Evolutionary conservation across 1,139 yeast genomes (phyloP).

Genomic region (Torulaspora globosa): DNA sequence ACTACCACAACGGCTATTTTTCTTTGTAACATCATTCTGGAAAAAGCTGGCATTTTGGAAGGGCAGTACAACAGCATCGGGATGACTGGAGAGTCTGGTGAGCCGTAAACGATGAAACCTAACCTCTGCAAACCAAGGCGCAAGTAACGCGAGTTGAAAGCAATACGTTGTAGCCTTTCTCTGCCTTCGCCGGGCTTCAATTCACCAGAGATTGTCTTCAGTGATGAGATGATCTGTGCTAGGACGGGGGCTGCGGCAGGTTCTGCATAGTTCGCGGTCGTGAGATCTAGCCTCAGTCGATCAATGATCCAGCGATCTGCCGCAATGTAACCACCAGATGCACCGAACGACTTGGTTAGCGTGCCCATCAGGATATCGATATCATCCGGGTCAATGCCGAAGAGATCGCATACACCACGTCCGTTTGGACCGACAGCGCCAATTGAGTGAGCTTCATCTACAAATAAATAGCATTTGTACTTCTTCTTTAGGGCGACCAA

Average conservation of each 20-base stretch:
- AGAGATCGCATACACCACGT: conserved; percentile 92
- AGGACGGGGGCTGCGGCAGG: conserved; percentile 86
- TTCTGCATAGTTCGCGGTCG: conserved; percentile 77
- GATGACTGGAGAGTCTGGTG: conserved; percentile 94
- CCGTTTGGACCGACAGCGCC: conserved; percentile 97
- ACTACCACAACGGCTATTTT: conserved; percentile 93
- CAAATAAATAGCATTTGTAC: conserved; percentile 83
- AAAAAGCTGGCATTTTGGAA: conserved; percentile 88
- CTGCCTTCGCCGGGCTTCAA: conserved; percentile 89
- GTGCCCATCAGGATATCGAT: conserved; percentile 96
- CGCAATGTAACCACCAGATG: conserved; percentile 96
- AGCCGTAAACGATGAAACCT: conserved; percentile 92
- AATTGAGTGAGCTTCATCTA: conserved; percentile 97
- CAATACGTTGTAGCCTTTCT: conserved; percentile 86
- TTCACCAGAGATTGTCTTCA: conserved; percentile 74
- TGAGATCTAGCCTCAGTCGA: conserved; percentile 64
- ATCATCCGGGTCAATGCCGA: conserved; percentile 66
- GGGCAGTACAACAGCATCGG: conserved; percentile 87
- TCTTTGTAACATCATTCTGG: conserved; percentile 71
- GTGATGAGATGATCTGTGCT: conserved; percentile 79
- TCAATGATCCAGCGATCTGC: conserved; percentile 67
- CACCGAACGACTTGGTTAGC: conserved; percentile 94
- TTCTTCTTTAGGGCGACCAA: conserved; percentile 71
- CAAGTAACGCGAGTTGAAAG: conserved; percentile 90
- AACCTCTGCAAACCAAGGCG: conserved; percentile 85